Percentiles rank a stretch among this genome's conserved stretches.
phyloP scores from a whole-genome alignment of 176 grass and related monocot species.

The Cenchrus purpureus region DNA sequence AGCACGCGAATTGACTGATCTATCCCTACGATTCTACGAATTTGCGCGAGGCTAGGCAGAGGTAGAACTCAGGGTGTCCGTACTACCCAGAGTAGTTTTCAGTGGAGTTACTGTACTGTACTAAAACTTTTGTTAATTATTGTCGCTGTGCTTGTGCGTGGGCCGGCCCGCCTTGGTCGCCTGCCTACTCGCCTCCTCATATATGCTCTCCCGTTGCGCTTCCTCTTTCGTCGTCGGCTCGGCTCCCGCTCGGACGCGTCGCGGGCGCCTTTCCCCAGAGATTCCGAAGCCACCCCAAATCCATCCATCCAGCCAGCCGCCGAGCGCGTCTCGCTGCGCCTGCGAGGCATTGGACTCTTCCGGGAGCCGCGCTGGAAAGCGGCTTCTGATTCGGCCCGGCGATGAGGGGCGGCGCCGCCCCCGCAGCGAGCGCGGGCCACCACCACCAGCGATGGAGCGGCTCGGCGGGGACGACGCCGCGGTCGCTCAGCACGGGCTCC shows the following conservation, averaged over 20 bases:
- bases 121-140: conserved; percentile 38
- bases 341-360: conserved; percentile 27
- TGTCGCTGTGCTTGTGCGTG: conserved; percentile 12
- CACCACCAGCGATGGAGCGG: conserved; percentile 55
- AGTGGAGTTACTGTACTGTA: neutral
- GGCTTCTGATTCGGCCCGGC: neutral
- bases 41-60: neutral
- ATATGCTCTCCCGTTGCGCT: conserved; percentile 41
- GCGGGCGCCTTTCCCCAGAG: conserved; percentile 38
- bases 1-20: neutral
- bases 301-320: neutral
- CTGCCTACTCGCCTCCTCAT: conserved; percentile 8
- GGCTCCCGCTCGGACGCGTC: conserved; percentile 51
- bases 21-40: neutral
- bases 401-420: conserved; percentile 51
- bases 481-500: conserved; percentile 62
- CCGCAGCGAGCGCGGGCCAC: neutral
- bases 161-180: conserved; percentile 28
- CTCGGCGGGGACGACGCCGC: conserved; percentile 62
- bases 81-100: neutral
- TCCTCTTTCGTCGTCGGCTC: conserved; percentile 42
- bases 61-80: neutral
- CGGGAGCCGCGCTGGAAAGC: conserved; percentile 30
- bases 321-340: neutral
- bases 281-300: conserved; percentile 33